A percentile compares a stretch with the other conserved stretches of the same genome.
Evolutionary conservation across 2,329 filamentous ascomycete species (phyloP).

Genomic region (Phyllosticta citriasiana): DNA sequence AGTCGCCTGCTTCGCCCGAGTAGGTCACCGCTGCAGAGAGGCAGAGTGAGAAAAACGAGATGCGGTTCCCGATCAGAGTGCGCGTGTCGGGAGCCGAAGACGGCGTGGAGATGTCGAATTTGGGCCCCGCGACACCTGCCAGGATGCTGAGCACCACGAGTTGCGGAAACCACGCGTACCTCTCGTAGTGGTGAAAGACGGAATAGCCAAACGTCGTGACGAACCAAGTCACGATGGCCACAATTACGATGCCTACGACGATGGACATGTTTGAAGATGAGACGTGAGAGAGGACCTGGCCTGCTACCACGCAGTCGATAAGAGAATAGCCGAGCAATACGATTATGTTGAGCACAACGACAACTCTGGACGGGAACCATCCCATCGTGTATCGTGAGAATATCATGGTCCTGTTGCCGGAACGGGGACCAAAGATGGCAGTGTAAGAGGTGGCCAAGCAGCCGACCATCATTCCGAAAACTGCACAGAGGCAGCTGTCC

Average conservation of each 20-base stretch:
- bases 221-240: conserved; percentile 51
- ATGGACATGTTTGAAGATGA: conserved; percentile 50
- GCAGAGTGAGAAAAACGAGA: conserved; percentile 63
- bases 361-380: conserved; percentile 55
- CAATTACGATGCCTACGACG: conserved; percentile 57
- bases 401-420: conserved; percentile 54
- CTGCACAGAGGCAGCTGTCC: conserved; percentile 46
- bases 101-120: conserved; percentile 45
- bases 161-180: conserved; percentile 57
- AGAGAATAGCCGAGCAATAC: conserved; percentile 53
- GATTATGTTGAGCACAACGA: conserved; percentile 53
- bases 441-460: conserved; percentile 48
- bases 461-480: conserved; percentile 49
- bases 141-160: conserved; percentile 51
- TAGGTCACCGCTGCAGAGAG: conserved; percentile 57
- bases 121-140: conserved; percentile 49
- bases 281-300: conserved; percentile 59
- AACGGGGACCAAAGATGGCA: conserved; percentile 51
- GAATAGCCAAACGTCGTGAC: conserved; percentile 59
- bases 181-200: conserved; percentile 59
- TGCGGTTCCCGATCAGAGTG: conserved; percentile 45
- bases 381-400: conserved; percentile 54
- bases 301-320: conserved; percentile 56
- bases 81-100: conserved; percentile 41
- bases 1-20: conserved; percentile 53